Evolutionary conservation across 768 basidiomycete species (phyloP).

Genomic region (Lactarius hatsudake): DNA sequence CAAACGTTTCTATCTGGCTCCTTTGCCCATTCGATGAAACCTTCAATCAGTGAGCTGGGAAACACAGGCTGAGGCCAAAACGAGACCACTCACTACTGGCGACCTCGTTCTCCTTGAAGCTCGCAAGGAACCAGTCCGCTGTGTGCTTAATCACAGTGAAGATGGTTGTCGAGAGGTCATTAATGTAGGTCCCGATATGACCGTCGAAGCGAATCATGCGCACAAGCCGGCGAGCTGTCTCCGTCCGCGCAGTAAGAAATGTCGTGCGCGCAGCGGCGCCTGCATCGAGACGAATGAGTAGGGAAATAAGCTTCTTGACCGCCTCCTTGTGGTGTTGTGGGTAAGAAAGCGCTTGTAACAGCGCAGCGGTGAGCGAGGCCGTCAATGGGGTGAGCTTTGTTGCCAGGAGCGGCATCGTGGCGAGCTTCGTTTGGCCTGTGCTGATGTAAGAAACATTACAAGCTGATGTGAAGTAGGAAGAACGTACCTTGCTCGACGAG

Average conservation of each 20-base stretch:
- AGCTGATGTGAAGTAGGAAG: neutral
- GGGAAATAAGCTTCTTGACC: conserved; percentile 66
- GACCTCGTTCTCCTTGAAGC: conserved; percentile 93
- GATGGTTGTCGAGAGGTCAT: conserved; percentile 81
- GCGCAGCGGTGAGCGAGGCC: conserved; percentile 62
- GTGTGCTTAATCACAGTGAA: conserved; percentile 97
- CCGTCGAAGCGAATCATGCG: conserved; percentile 90
- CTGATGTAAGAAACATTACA: neutral
- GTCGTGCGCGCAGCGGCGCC: conserved; percentile 76
- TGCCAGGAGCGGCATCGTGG: conserved; percentile 50
- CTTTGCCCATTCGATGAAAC: conserved; percentile 93
- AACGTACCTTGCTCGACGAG: conserved; percentile 75
- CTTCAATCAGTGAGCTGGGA: conserved; percentile 40
- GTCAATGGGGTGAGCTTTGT: conserved; percentile 64
- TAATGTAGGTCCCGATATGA: conserved; percentile 79
- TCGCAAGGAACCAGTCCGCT: conserved; percentile 95
- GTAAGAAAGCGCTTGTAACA: conserved; percentile 71
- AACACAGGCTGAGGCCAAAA: neutral
- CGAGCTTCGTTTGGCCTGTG: conserved; percentile 59
- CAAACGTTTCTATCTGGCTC: conserved; percentile 77
- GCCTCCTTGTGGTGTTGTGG: conserved; percentile 74
- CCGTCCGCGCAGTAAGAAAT: conserved; percentile 75
- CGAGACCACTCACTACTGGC: conserved; percentile 68
- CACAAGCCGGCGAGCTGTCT: conserved; percentile 72
- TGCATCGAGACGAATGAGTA: conserved; percentile 72